A percentile compares a stretch with the other conserved stretches of the same genome.
These are phyloP conservation scores for Rhazya stricta DNA, from an alignment of 257 asterid species.

Conservation along the genomic window DNA sequence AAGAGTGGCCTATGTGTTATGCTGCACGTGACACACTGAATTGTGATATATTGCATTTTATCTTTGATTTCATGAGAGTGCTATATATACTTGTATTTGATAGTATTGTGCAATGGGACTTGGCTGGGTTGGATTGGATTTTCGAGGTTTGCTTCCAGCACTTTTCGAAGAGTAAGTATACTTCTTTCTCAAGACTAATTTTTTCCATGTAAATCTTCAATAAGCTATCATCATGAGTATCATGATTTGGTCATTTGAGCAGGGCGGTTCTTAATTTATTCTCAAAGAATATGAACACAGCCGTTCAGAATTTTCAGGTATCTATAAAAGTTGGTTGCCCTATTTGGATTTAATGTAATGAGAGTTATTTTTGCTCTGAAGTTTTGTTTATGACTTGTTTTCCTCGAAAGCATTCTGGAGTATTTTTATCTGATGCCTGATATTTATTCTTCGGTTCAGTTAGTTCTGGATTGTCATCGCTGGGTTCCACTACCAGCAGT, in stretches of 20 bases:
- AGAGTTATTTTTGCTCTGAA: not conserved
- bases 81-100: slow-evolving; percentile 25
- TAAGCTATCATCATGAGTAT: slow-evolving; percentile 20
- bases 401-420: not conserved
- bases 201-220: slow-evolving; percentile 6
- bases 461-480: slow-evolving; percentile 80
- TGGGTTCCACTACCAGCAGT: slow-evolving; percentile 80
- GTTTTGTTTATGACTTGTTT: not conserved
- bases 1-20: not conserved
- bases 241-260: slow-evolving; percentile 25
- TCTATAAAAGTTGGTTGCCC: not conserved
- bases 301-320: slow-evolving; percentile 96
- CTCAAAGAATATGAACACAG: slow-evolving; percentile 78
- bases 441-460: slow-evolving; percentile 44
- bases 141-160: slow-evolving; percentile 93
- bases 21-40: not conserved
- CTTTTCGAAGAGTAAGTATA: slow-evolving; percentile 89
- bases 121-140: slow-evolving; percentile 96
- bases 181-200: slow-evolving; percentile 7
- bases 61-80: slow-evolving; percentile 5
- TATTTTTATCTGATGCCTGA: slow-evolving; percentile 8
- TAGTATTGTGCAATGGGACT: slow-evolving; percentile 98
- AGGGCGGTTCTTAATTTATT: slow-evolving; percentile 92
- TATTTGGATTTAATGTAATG: slow-evolving; percentile 3
- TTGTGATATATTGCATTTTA: not conserved